These are phyloP conservation scores for Tarenaya hassleriana DNA, from an alignment of 345 rosid genomes.

Conservation along the genomic window DNA sequence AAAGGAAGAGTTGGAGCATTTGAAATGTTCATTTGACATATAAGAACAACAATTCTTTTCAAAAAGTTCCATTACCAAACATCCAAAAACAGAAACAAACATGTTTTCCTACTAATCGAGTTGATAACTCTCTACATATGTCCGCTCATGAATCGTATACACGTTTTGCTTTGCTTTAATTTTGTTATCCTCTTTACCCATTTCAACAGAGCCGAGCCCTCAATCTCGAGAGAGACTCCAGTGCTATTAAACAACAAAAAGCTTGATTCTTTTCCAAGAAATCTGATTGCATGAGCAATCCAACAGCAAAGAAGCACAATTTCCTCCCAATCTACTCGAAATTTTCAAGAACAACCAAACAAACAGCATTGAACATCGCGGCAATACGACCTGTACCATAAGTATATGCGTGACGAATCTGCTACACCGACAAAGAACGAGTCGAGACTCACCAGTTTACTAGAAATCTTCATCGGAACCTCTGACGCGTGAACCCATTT, in stretches of 20 bases:
- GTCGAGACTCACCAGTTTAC: slow-evolving; percentile 13
- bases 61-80: no score
- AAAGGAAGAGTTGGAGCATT: neutral
- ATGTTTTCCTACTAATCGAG: no score
- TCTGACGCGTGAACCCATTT: neutral
- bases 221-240: neutral
- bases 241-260: slow-evolving; percentile 12
- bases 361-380: neutral
- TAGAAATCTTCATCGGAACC: neutral
- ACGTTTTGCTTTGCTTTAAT: neutral
- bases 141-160: no score
- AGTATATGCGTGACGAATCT: no score
- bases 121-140: no score
- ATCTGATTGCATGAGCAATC: slow-evolving; percentile 16
- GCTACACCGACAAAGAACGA: neutral
- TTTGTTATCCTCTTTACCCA: neutral
- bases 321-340: neutral
- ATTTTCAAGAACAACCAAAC: slow-evolving; percentile 8
- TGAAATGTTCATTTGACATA: neutral
- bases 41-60: neutral
- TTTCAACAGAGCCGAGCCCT: neutral
- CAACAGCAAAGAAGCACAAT: neutral
- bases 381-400: slow-evolving; percentile 9
- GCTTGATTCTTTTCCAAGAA: slow-evolving; percentile 5
- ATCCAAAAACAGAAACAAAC: no score